A percentile compares a stretch with the other conserved stretches of the same genome.
These are phyloP conservation scores for Phytophthora sansomeana DNA, from an alignment of 352 stramenopile species.

Conservation along the genomic window DNA sequence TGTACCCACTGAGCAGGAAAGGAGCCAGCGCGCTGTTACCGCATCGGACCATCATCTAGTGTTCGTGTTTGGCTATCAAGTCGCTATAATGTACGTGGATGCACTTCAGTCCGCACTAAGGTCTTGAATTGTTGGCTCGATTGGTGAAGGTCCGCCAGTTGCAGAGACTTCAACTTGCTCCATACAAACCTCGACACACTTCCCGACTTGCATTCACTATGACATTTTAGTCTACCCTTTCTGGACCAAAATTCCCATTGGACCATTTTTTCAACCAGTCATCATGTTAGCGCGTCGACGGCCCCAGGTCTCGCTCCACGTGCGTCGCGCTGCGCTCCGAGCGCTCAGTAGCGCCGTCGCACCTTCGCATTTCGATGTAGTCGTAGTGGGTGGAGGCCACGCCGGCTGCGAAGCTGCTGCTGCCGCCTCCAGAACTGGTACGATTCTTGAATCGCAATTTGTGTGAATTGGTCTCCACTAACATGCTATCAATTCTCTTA, in stretches of 20 bases:
- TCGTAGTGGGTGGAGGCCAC: slow-evolving; percentile 70
- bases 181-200: slow-evolving; percentile 9
- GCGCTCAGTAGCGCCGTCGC: slow-evolving; percentile 14
- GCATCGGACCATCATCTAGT: neutral
- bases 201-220: slow-evolving; percentile 5
- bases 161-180: slow-evolving; percentile 15
- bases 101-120: no score
- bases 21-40: no score
- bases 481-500: no score
- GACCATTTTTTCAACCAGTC: slow-evolving; percentile 34
- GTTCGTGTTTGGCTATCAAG: no score
- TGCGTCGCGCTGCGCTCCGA: slow-evolving; percentile 26
- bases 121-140: no score
- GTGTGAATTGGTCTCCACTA: no score
- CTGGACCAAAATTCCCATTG: neutral
- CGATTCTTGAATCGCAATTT: neutral
- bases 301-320: slow-evolving; percentile 4
- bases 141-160: neutral
- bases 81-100: no score
- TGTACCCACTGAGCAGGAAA: slow-evolving; percentile 22
- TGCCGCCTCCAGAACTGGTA: slow-evolving; percentile 59
- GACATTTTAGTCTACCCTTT: neutral
- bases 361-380: slow-evolving; percentile 51
- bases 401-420: slow-evolving; percentile 69
- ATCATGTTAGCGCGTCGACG: slow-evolving; percentile 35